Evolutionary conservation across 306 rosid genomes (phyloP).

Genomic region (Glycyrrhiza uralensis): DNA sequence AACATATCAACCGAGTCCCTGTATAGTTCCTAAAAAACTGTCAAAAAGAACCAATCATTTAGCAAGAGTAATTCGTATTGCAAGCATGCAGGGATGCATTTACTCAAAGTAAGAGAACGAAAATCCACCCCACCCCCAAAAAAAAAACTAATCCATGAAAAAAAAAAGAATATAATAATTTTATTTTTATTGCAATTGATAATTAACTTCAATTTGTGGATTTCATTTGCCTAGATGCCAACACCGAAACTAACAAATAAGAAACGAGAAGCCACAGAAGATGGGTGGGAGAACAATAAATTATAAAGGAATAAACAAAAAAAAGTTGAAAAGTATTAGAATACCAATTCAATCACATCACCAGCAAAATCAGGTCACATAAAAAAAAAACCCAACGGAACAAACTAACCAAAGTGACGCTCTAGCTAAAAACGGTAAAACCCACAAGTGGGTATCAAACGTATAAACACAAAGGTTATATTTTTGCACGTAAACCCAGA

Average conservation of each 20-base stretch:
- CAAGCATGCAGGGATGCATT: not conserved
- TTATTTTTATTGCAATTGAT: not conserved
- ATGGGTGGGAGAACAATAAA: not conserved
- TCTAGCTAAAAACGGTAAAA: not conserved
- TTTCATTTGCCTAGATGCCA: not conserved
- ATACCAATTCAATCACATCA: not conserved
- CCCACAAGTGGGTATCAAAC: not conserved
- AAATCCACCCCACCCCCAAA: no score
- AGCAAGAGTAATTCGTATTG: not conserved
- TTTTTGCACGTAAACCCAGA: not conserved
- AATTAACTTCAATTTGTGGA: not conserved
- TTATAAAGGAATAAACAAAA: not conserved
- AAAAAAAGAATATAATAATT: not conserved
- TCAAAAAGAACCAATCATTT: not conserved
- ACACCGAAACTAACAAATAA: not conserved
- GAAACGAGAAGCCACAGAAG: not conserved
- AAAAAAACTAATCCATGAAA: no score
- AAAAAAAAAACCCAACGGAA: not conserved
- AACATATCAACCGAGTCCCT: not conserved
- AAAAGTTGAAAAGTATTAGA: not conserved
- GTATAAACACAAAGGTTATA: not conserved
- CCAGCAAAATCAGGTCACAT: not conserved
- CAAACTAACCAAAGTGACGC: not conserved
- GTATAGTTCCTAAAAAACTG: not conserved
- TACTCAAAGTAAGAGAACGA: not conserved